These are phyloP conservation scores for Naganishia onofrii DNA, from an alignment of 768 basidiomycete genomes.

Conservation along the genomic window DNA sequence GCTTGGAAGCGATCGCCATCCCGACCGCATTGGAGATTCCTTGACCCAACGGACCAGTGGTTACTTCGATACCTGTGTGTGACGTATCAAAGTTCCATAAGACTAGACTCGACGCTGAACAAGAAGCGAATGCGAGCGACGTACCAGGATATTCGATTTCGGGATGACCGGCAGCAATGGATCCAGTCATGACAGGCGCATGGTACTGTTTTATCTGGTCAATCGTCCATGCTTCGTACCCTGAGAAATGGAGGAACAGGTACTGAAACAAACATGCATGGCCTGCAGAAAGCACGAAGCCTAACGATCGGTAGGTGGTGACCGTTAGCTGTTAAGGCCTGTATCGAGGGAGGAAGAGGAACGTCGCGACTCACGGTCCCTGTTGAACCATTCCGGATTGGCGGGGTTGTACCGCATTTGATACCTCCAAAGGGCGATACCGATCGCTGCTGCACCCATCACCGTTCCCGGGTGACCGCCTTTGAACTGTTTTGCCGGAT, in stretches of 20 bases:
- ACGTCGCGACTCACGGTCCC: constrained; percentile 36
- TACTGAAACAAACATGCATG: constrained; percentile 52
- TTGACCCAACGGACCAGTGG: constrained; percentile 51
- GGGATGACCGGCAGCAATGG: constrained; percentile 50
- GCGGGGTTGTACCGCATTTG: constrained; percentile 50
- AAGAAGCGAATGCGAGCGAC: too few species aligned
- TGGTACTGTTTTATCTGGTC: constrained; percentile 50
- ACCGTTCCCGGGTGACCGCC: constrained; percentile 52
- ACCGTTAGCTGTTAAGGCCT: too few species aligned
- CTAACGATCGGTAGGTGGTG: background rate
- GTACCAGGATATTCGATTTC: constrained; percentile 48
- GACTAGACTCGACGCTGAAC: too few species aligned
- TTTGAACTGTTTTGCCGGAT: constrained; percentile 36
- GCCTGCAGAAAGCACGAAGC: constrained; percentile 34
- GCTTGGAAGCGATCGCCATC: constrained; percentile 48
- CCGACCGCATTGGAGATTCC: constrained; percentile 52
- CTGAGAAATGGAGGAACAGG: constrained; percentile 49
- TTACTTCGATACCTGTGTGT: constrained; percentile 38
- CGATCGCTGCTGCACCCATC: constrained; percentile 52
- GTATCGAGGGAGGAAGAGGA: background rate
- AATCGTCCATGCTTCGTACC: constrained; percentile 49
- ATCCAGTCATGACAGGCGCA: constrained; percentile 40
- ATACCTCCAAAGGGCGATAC: constrained; percentile 49
- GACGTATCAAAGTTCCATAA: too few species aligned
- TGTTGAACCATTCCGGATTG: constrained; percentile 51